phyloP scores from a whole-genome alignment of 805 yeast genomes.

The Pichia insulana region DNA sequence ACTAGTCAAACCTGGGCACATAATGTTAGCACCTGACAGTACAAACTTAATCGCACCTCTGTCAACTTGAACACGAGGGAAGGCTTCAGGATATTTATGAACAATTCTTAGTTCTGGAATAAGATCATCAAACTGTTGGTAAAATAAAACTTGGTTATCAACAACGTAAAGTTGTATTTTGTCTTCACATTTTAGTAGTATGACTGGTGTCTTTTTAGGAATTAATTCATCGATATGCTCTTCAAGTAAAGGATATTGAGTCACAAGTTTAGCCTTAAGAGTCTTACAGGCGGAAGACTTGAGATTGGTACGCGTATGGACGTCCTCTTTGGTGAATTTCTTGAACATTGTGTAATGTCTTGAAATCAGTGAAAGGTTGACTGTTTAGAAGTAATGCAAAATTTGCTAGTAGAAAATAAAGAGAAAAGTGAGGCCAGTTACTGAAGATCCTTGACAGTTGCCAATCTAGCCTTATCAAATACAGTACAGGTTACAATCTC shows the following conservation, averaged over 20 bases:
- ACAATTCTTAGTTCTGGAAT: constrained; percentile 69
- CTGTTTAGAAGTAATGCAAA: no score
- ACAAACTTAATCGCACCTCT: constrained; percentile 95
- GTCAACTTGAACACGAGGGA: constrained; percentile 85
- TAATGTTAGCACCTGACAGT: constrained; percentile 90
- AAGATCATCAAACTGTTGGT: constrained; percentile 73
- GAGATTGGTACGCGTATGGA: constrained; percentile 83
- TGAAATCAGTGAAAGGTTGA: no score
- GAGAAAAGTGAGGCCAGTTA: no score
- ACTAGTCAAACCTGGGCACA: constrained; percentile 93
- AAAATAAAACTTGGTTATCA: constrained; percentile 65
- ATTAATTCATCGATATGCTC: constrained; percentile 69
- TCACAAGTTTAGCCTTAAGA: constrained; percentile 64
- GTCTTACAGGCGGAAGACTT: constrained; percentile 92
- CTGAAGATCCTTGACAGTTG: no score
- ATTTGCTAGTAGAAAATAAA: no score
- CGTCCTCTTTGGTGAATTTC: constrained; percentile 70
- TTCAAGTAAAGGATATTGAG: constrained; percentile 68
- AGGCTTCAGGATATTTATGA: constrained; percentile 73
- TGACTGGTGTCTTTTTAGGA: constrained; percentile 82
- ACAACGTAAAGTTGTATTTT: constrained; percentile 69
- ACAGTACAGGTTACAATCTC: no score
- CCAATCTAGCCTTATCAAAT: no score
- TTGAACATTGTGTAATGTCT: constrained; percentile 21
- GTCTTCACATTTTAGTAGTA: constrained; percentile 81